A percentile compares a stretch with the other conserved stretches of the same genome.
phyloP scores from a whole-genome alignment of 2,329 filamentous ascomycete genomes.

The Trichophyton mentagrophytes region DNA sequence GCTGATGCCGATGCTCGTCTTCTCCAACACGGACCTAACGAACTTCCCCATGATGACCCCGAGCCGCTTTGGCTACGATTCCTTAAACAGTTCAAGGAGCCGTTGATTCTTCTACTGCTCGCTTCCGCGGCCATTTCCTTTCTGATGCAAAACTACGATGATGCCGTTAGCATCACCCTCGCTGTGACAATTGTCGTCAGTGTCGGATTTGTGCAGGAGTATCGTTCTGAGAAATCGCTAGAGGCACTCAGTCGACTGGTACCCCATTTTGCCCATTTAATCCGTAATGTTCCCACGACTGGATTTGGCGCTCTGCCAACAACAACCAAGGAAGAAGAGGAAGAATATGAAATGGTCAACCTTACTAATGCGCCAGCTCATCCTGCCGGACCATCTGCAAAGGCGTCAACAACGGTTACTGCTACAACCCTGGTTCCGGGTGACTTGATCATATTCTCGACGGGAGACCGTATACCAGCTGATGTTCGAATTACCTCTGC shows the following conservation, averaged over 20 bases:
- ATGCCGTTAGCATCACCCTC: slow-evolving; percentile 87
- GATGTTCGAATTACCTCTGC: slow-evolving; percentile 89
- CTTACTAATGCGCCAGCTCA: slow-evolving; percentile 37
- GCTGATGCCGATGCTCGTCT: slow-evolving; percentile 70
- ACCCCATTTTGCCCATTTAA: slow-evolving; percentile 89
- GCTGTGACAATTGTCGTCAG: slow-evolving; percentile 94
- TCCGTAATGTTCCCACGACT: slow-evolving; percentile 44
- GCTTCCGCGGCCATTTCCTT: slow-evolving; percentile 80
- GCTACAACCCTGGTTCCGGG: slow-evolving; percentile 80
- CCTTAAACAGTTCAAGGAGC: slow-evolving; percentile 91
- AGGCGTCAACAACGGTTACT: slow-evolving; percentile 73
- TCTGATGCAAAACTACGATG: slow-evolving; percentile 83
- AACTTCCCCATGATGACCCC: slow-evolving; percentile 83
- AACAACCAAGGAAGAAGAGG: slow-evolving; percentile 18
- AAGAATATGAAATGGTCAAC: slow-evolving; percentile 38
- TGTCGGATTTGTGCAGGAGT: slow-evolving; percentile 94
- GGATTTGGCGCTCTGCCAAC: slow-evolving; percentile 16
- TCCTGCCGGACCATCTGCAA: slow-evolving; percentile 51
- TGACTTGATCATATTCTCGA: slow-evolving; percentile 85
- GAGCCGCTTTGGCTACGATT: slow-evolving; percentile 94
- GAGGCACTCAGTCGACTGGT: slow-evolving; percentile 89
- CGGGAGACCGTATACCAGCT: slow-evolving; percentile 89
- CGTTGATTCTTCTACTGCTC: slow-evolving; percentile 81
- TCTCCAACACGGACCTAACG: slow-evolving; percentile 74
- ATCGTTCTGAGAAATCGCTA: slow-evolving; percentile 91